phyloP scores from a whole-genome alignment of 2,329 filamentous ascomycete species.

The Apiospora malaysiana region DNA sequence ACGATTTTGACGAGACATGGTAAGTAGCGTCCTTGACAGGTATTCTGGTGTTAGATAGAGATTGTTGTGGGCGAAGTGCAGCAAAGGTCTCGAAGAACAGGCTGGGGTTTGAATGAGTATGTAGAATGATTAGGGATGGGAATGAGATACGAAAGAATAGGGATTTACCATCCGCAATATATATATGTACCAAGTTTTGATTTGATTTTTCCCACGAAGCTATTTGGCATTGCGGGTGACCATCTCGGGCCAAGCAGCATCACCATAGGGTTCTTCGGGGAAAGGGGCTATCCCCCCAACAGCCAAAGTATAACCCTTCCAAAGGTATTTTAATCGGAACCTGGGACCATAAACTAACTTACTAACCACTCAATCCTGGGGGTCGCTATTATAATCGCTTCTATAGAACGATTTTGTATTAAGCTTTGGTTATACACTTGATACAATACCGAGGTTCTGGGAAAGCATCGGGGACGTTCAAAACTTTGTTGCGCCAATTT shows the following conservation, averaged over 20 bases:
- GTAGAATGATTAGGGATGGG: neutral
- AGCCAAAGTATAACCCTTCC: neutral
- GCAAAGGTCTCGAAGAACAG: neutral
- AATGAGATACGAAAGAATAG: neutral
- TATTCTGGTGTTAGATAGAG: neutral
- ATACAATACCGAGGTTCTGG: neutral
- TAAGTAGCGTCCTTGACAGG: neutral
- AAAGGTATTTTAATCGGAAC: neutral
- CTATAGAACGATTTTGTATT: too few species aligned
- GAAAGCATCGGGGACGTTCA: neutral
- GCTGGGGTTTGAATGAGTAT: neutral
- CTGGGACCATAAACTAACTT: too few species aligned
- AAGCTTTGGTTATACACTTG: neutral
- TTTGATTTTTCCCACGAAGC: neutral
- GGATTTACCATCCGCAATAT: neutral
- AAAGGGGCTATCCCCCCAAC: neutral
- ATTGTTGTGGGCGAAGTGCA: neutral
- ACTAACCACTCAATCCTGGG: too few species aligned
- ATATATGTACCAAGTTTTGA: neutral
- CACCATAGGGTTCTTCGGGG: too few species aligned
- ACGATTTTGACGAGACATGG: neutral
- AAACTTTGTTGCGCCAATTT: neutral
- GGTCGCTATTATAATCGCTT: too few species aligned
- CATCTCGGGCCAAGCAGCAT: neutral
- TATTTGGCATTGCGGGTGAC: neutral